These are phyloP conservation scores for Hypholoma fasciculare DNA, from an alignment of 768 basidiomycete genomes.

Conservation along the genomic window DNA sequence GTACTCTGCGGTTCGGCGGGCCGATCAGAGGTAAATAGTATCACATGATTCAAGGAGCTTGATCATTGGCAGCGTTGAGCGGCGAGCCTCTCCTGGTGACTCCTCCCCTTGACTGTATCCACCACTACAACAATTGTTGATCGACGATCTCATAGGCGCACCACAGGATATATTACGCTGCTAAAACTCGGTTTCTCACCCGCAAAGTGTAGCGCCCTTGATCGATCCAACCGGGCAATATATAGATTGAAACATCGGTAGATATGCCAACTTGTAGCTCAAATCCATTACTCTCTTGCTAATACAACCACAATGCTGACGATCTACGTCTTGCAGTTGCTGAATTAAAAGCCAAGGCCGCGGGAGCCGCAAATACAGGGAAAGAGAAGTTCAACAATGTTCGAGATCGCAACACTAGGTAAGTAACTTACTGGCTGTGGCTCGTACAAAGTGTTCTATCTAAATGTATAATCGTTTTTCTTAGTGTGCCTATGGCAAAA, in stretches of 20 bases:
- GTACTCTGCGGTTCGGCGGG: too few species aligned
- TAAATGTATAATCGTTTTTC: neutral
- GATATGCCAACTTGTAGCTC: constrained; percentile 35
- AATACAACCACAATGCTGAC: neutral
- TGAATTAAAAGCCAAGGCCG: constrained; percentile 66
- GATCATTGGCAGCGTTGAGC: too few species aligned
- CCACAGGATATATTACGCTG: neutral
- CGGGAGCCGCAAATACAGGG: constrained; percentile 57
- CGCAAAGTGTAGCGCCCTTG: neutral
- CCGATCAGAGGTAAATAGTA: too few species aligned
- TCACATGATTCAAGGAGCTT: too few species aligned
- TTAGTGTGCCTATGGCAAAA: constrained; percentile 58
- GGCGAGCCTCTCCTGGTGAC: too few species aligned
- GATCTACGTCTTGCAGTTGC: constrained; percentile 43
- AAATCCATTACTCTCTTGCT: neutral
- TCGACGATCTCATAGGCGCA: too few species aligned
- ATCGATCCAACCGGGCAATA: neutral
- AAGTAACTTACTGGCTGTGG: constrained; percentile 2
- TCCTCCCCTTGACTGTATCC: too few species aligned
- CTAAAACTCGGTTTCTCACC: neutral
- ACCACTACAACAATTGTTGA: too few species aligned
- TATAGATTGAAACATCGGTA: neutral
- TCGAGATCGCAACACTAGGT: constrained; percentile 57
- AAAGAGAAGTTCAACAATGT: constrained; percentile 53
- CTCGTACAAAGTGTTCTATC: neutral